Percentiles rank a stretch among this genome's conserved stretches.
phyloP scores from a whole-genome alignment of 306 rosid genomes.

The Cucumis sativus region Cucumber_9930_V3 NC_026658.2:20502501-20503000 shows the following conservation, averaged over 20 bases:
- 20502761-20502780: background rate
- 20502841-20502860: background rate
- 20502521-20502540: constrained; percentile 9
- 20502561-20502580: background rate
- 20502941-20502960: background rate
- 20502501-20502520: constrained; percentile 76
- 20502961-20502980: background rate
- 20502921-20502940: background rate
- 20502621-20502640: background rate
- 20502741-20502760: background rate
- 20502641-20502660: background rate
- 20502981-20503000: background rate
- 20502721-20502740: background rate
- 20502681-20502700: background rate
- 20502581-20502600: background rate
- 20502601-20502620: background rate
- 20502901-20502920: background rate
- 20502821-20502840: background rate
- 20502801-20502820: background rate
- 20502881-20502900: background rate
- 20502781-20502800: background rate
- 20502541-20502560: background rate
- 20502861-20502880: background rate
- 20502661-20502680: background rate
- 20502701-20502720: background rate